Base-by-base conservation (phyloP, 805 yeast genomes). In the Lipomyces oligophaga region DNA sequence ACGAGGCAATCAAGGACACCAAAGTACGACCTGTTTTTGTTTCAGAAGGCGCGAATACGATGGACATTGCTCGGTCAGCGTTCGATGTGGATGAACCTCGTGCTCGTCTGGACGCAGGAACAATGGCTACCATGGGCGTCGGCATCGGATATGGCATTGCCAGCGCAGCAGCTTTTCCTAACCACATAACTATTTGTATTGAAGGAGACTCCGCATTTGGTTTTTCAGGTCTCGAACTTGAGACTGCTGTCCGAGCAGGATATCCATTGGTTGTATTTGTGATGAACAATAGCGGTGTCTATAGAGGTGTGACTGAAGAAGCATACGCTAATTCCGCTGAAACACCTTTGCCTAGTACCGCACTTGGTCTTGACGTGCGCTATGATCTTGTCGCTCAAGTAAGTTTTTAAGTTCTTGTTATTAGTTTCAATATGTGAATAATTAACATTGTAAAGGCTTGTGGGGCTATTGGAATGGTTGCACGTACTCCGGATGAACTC, bases 131-230 rank as follows among this genome's bases (percentile, higher is more conserved):
- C 0, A 83, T 82, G 88, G 89, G 89, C 2, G 69, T 81, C 26
- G 89, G 87, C 0, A 46, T 81, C 15, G 85, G 86, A 0, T 82
- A 82, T 58, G 81, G 83, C 1, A 75, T 82, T 51, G 79, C 85
- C 0, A 75, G 51, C 13, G 53, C 57, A 1, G 43, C 34, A 3
- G 58, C 58, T n/a, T 24, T 27, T 24, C 57, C 58, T 1, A 58
- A 64, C 0, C 65, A 69, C 34, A 62, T 67, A 4, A 78, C 80
- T 0, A 63, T 83, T 3, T 77, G 81, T 5, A 77, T 82, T 25
- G 83, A 80, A 60, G 89, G 88, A 5, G 88, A 83, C 60, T 81
- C 88, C 0, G 88, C 88, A 2, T 80, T 82, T 66, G 88, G 88
- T 2, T 82, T 82, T 59, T 77, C 83, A 4, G 85, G 78, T 0